These are phyloP conservation scores for Emmonsia crescens DNA, from an alignment of 2,329 filamentous ascomycete species.

Conservation along the genomic window DNA sequence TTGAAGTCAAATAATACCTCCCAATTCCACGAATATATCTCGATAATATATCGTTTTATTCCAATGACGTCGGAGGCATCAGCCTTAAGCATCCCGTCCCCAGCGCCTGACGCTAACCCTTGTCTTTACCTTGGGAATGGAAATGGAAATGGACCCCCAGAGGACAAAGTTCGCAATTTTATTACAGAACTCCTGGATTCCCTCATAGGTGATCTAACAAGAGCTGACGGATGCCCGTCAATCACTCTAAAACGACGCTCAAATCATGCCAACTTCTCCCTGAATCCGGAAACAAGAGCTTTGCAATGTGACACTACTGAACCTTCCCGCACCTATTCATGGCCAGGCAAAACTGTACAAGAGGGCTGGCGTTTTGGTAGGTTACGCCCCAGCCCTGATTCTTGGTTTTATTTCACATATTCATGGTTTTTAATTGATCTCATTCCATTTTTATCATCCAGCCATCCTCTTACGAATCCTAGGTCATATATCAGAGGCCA, in stretches of 20 bases:
- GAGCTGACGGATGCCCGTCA: constrained; percentile 19
- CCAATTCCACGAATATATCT: background rate
- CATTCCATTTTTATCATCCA: constrained; percentile 17
- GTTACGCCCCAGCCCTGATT: background rate
- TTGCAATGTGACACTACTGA: constrained; percentile 15
- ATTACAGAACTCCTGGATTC: constrained; percentile 20
- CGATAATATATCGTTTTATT: background rate
- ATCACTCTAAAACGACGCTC: constrained; percentile 20
- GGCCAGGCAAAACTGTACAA: constrained; percentile 44
- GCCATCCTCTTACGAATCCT: constrained; percentile 47
- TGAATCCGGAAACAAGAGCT: constrained; percentile 22
- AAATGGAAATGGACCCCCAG: background rate
- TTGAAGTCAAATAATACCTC: background rate
- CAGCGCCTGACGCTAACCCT: background rate
- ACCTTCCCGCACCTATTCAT: constrained; percentile 33
- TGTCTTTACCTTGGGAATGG: background rate
- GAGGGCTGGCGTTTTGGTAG: constrained; percentile 51
- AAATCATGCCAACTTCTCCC: constrained; percentile 14
- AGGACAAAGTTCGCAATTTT: constrained; percentile 19
- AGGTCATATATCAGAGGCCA: constrained; percentile 43
- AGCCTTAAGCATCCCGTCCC: background rate
- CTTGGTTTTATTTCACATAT: background rate
- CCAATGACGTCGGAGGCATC: background rate
- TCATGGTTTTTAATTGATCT: background rate
- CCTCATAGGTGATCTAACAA: constrained; percentile 19